A percentile compares a stretch with the other conserved stretches of the same genome.
Evolutionary conservation across 2,329 filamentous ascomycete species (phyloP).

Genomic region (Sporothrix mexicana): DNA sequence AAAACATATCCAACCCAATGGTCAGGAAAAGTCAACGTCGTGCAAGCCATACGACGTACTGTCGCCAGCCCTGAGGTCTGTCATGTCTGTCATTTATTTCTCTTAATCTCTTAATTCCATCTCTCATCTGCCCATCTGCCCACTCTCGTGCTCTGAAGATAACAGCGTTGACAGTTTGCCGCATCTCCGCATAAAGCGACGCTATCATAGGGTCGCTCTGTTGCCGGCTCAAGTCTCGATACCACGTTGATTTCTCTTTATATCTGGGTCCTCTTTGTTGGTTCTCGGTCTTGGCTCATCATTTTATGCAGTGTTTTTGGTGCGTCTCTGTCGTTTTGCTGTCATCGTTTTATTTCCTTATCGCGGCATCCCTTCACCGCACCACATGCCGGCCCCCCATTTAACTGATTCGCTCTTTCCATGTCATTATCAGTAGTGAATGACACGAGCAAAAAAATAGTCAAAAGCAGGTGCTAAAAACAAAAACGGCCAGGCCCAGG

Average conservation of each 20-base stretch:
- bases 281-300: neutral
- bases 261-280: neutral
- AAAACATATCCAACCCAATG: neutral
- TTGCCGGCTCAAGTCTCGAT: conserved; percentile 9
- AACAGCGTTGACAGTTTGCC: conserved; percentile 7
- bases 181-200: conserved; percentile 2
- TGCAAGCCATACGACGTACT: neutral
- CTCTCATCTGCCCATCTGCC: neutral
- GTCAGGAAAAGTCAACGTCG: conserved; percentile 6
- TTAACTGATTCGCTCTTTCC: conserved; percentile 6
- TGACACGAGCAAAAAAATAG: neutral
- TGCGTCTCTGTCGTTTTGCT: too few species aligned
- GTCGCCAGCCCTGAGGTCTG: neutral
- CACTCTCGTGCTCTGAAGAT: neutral
- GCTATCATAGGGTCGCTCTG: neutral
- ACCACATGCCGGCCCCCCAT: neutral
- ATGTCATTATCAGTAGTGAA: neutral
- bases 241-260: conserved; percentile 17
- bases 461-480: conserved; percentile 4
- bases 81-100: neutral
- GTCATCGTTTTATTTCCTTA: neutral
- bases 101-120: neutral
- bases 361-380: neutral
- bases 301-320: too few species aligned
- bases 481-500: neutral